phyloP scores from a whole-genome alignment of 495 filamentous ascomycete species.

The Xylaria flabelliformis region DNA sequence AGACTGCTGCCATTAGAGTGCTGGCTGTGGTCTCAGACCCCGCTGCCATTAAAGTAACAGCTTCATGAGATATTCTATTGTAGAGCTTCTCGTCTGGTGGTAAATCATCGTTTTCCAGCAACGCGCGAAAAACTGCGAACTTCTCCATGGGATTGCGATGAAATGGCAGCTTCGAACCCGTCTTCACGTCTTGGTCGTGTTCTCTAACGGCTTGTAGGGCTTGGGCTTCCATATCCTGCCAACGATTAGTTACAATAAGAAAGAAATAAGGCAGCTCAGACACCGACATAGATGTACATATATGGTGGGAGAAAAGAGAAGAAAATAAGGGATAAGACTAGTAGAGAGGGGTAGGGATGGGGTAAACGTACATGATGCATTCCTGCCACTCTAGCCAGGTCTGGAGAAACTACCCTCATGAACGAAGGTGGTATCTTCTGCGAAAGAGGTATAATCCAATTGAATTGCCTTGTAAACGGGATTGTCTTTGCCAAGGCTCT shows the following conservation, averaged over 20 bases:
- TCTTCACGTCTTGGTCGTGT: conserved; percentile 4
- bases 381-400: conserved; percentile 17
- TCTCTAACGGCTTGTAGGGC: conserved; percentile 1
- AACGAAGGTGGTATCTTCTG: conserved; percentile 9
- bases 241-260: not conserved
- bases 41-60: conserved; percentile 20
- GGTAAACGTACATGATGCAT: conserved; percentile 16
- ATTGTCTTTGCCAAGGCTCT: conserved; percentile 14
- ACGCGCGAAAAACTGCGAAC: conserved; percentile 16
- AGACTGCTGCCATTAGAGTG: not conserved
- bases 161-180: not conserved
- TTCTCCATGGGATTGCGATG: not conserved
- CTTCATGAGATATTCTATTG: conserved; percentile 19
- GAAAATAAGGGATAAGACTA: not conserved
- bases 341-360: not conserved
- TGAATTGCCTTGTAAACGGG: conserved; percentile 16
- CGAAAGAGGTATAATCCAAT: conserved; percentile 21
- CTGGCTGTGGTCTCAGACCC: conserved; percentile 8
- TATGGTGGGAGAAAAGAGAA: not conserved
- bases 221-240: conserved; percentile 24
- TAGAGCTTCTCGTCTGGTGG: conserved; percentile 6
- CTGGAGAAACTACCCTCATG: not conserved
- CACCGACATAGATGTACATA: not conserved
- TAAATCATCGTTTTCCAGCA: conserved; percentile 9
- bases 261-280: too few relatives aligned